Base-by-base conservation (phyloP, 306 rosid genomes). In the Argentina anserina region DNA sequence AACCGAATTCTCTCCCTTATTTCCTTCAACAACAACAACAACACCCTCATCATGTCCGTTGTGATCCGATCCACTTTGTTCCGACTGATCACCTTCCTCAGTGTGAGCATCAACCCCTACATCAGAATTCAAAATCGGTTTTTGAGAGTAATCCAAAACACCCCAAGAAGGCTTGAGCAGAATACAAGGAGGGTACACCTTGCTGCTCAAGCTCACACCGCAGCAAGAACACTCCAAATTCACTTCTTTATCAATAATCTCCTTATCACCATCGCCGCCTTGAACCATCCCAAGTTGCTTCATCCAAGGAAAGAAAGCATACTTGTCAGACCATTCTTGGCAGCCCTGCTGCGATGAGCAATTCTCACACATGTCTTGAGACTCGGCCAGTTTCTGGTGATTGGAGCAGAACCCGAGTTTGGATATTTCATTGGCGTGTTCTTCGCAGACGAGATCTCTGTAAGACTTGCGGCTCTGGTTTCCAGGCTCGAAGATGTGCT, bases 371-470 rank as follows among this genome's bases (percentile, higher is more conserved):
- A 94, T 85, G 67, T 86, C 87, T 14, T 74, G 73, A 28, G 83
- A 81, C 77, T 88, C 97, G 5, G 82, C 87, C 5, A 91, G 83
- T 50, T 84, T 91, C 59, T 59, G 91, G 58, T 95, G 99, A 78
- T 73, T 86, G 36, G 71, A 76, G 78, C 97, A 95, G 74, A 72
- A 95, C 12, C 88, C 87, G 52, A 95, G 82, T 55, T 78, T 82
- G 6, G 97, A 84, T 84, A 95, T 87, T 90, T 95, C 96, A 21
- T 69, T 61, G 63, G 97, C 89, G 83, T 95, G 99, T 83, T 78
- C 71, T 67, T 95, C 96, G 60, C 99, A 95, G 6, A 91, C 78
- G 72, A 91, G 97, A 90, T 95, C 97, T 79, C 81, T 84, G 47
- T 84, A 86, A 34, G 81, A 81, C 34, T 2, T 77, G 29, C 43